A percentile compares a stretch with the other conserved stretches of the same genome.
Evolutionary conservation across 2,329 filamentous ascomycete species (phyloP).

Genomic region (Bipolaris victoriae): DNA sequence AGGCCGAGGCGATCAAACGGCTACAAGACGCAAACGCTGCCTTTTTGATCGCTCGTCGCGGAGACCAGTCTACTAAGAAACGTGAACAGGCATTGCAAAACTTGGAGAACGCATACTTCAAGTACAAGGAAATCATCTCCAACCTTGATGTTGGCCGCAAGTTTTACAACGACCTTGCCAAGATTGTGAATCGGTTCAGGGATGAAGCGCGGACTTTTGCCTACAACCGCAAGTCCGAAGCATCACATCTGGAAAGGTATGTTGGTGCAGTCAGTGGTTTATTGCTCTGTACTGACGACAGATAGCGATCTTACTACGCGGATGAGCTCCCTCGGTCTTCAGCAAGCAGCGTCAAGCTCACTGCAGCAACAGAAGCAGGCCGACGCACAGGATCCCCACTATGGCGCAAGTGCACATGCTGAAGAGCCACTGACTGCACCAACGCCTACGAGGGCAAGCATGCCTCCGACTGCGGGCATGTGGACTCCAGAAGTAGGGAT

Average conservation of each 20-base stretch:
- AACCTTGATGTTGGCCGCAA: constrained; percentile 91
- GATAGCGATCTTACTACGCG: constrained; percentile 63
- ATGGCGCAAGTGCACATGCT: constrained; percentile 55
- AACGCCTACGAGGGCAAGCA: constrained; percentile 49
- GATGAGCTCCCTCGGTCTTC: constrained; percentile 64
- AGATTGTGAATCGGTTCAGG: constrained; percentile 83
- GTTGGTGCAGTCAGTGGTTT: constrained; percentile 35
- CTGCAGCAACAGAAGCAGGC: constrained; percentile 54
- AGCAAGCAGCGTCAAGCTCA: constrained; percentile 49
- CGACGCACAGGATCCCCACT: constrained; percentile 65
- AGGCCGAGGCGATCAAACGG: constrained; percentile 72
- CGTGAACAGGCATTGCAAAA: constrained; percentile 85
- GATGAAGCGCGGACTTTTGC: constrained; percentile 82
- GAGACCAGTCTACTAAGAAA: constrained; percentile 71
- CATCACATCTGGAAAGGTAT: constrained; percentile 76
- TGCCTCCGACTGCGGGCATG: constrained; percentile 58
- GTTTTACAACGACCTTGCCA: constrained; percentile 95
- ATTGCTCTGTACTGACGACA: constrained; percentile 14
- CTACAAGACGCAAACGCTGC: constrained; percentile 77
- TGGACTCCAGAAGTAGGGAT: constrained; percentile 86
- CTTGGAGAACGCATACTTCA: constrained; percentile 89
- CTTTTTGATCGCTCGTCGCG: constrained; percentile 74
- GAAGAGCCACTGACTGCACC: constrained; percentile 62
- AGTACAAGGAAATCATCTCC: constrained; percentile 93
- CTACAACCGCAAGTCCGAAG: constrained; percentile 80